Base-by-base conservation (phyloP, 805 yeast genomes). In the Wickerhamiella qilinensis region DNA sequence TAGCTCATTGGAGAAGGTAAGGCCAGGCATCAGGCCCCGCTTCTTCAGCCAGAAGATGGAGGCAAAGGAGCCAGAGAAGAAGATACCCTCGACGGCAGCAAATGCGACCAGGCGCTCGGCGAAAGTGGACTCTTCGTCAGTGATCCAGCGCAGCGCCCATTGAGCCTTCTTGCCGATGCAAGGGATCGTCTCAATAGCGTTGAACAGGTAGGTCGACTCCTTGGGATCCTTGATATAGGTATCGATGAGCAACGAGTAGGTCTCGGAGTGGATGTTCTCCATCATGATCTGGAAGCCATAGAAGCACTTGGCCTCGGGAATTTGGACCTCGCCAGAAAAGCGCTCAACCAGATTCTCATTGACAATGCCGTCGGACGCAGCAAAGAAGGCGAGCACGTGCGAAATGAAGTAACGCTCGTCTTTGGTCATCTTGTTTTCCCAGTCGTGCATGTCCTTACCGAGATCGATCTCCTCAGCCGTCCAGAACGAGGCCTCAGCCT, bases 401-500 rank as follows among this genome's bases (percentile, higher is more conserved):
- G 95, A 82, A 50, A 88, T 69, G 63, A 88, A 88, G 65, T 64
- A 91, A 54, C 93, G 75, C 69, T 88, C 98, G 59, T 86, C 88
- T 41, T 82, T 91, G 57, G 69, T 86, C 68, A 88, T 68, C 55
- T 69, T 68, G 65, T 79, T 73, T 59, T 83, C 86, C 98, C 98
- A 88, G 66, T 88, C 98, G 53, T 71, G 72, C 43, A 70, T 57
- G 62, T 88, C 98, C 68, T 88, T 91, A 40, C 93, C 77, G 47
- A 88, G 73, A 63, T 88, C 98, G 49, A 88, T 85, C 66, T 91
- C 98, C 68, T 88, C 98, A 35, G 97, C 96, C 30, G 97, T 91
- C 98, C 98, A 88, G 72, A 88, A 88, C 4, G 97, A 88, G 14
- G 98, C 98, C 69, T 91, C 98, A 37, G 97, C 96, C 65, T 88